These are phyloP conservation scores for Histomonas meleagridis DNA, from an alignment of 208 protist genomes.

Conservation along the genomic window DNA sequence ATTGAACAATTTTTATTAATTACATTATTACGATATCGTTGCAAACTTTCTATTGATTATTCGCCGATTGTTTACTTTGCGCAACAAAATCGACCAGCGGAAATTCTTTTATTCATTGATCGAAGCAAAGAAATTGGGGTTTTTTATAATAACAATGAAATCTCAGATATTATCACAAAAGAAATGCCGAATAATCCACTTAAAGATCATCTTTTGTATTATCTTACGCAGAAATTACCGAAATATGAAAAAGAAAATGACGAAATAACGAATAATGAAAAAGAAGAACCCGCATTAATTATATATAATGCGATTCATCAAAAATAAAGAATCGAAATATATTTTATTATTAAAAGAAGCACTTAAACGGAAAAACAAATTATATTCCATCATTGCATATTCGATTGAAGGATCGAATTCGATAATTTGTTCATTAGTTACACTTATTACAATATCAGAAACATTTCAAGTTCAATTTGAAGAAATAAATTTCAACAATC, in stretches of 20 bases:
- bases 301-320: background rate
- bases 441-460: background rate
- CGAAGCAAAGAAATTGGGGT: background rate
- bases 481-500: background rate
- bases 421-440: background rate
- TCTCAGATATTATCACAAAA: background rate
- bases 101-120: background rate
- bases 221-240: background rate
- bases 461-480: background rate
- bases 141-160: background rate
- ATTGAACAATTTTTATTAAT: background rate
- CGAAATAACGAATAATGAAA: background rate
- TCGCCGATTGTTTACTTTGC: background rate
- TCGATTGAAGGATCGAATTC: background rate
- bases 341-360: background rate
- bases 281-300: background rate
- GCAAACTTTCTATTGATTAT: background rate
- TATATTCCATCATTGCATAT: background rate
- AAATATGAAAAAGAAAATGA: too few species aligned
- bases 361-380: background rate
- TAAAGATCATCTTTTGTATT: background rate
- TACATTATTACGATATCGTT: background rate
- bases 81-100: background rate
- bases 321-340: background rate
- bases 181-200: conserved; percentile 5